phyloP scores from a whole-genome alignment of 305 asterid genomes.

The Plantago lanceolata region DNA sequence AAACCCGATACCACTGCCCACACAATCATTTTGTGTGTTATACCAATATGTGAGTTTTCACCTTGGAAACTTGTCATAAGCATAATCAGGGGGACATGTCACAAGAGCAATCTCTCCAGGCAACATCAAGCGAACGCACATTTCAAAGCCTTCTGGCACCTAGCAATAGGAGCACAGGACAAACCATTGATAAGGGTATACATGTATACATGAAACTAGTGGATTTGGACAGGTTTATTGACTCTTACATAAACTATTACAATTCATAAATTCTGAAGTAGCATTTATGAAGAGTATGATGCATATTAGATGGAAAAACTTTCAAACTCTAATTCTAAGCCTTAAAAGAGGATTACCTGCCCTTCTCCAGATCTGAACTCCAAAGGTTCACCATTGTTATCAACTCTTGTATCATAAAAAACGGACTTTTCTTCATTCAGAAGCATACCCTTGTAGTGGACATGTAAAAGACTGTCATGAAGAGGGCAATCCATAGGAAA shows the following conservation, averaged over 20 bases:
- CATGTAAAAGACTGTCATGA: constrained; percentile 79
- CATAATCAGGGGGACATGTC: constrained; percentile 95
- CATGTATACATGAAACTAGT: constrained; percentile 2
- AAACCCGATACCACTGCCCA: not conserved
- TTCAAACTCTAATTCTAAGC: constrained; percentile 12
- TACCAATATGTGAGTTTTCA: constrained; percentile 21
- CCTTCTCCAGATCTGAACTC: constrained; percentile 99
- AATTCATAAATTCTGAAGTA: constrained; percentile 8
- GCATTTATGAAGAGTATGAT: constrained; percentile 7
- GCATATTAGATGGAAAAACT: not conserved
- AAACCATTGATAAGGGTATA: constrained; percentile 18
- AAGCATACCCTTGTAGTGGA: constrained; percentile 91
- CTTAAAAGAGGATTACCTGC: constrained; percentile 60
- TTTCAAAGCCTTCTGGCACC: constrained; percentile 99
- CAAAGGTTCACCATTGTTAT: constrained; percentile 71
- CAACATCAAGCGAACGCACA: constrained; percentile 91
- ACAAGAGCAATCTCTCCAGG: constrained; percentile 90
- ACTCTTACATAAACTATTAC: not conserved
- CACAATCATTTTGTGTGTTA: constrained; percentile 5
- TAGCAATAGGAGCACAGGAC: constrained; percentile 27
- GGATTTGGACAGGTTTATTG: constrained; percentile 10
- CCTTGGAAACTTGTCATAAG: constrained; percentile 95
- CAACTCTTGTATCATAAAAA: constrained; percentile 71
- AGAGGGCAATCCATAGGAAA: constrained; percentile 99
- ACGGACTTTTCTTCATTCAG: constrained; percentile 70